Evolutionary conservation across 495 filamentous ascomycete species (phyloP), one percentile per base, ranked within the genome.

Genomic region (Thermothielavioides terrestris): DNA sequence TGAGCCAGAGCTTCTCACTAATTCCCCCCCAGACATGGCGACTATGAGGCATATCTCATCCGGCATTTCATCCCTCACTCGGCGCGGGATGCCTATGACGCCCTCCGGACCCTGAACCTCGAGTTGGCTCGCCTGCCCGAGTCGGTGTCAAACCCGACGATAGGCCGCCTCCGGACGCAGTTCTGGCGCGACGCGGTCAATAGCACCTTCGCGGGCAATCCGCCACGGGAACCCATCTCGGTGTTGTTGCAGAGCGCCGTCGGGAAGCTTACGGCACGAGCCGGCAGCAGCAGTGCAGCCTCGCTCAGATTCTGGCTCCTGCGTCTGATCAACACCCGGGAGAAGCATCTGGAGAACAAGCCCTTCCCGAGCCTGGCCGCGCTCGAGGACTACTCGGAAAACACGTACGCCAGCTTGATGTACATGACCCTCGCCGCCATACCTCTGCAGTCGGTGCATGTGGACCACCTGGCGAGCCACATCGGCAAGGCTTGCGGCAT

Each of bases 401-500:
- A 85, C 48, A 96, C 92, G 2, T 97, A 98, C 69, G 86, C 85
- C 3, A 94, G 86, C 0, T 73, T 98, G n/a, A 77, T 94, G 62
- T 98, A 98, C 61, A 74, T 94, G 46, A 89, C 88, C 1, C 70
- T 97, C 17, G 84, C 85, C 2, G 71, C 83, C 1, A 67, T 95
- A 46, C 83, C 86, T 2, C 70, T 94, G 60, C 74, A 80, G 7
- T 90, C 84, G 14, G 71, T 95, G 31, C 83, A 87, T n/a, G 79
- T 87, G 32, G 92, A 98, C 57, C 92, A 98, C 69, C 68, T 98
- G 11, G 89, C 91, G 9, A 88, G 83, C 18, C 92, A 98, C 66
- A 85, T 97, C 35, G 92, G 92, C 15, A 98, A 98, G 63, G 88
- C 92, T 0, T 83, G 78, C 7, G 92, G 92, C 2, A 95, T 98